Conservation (phyloP, 495 filamentous ascomycete species). For the Penicillium riverlandense region DNA sequence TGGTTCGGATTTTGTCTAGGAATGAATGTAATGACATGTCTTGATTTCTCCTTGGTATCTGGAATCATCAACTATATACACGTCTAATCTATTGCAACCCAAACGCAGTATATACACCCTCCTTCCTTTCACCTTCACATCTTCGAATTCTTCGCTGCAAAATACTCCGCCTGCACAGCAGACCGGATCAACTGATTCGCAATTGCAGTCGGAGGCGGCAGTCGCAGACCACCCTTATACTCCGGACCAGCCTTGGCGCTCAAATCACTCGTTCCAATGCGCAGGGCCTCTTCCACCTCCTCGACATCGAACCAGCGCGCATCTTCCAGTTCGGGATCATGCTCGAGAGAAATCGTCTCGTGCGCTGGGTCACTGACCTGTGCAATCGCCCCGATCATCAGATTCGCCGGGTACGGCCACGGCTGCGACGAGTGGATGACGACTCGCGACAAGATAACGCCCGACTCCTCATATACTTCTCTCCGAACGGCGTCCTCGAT, state of each 20-base stretch:
- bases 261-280: conserved; percentile 54
- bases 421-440: conserved; percentile 91
- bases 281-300: conserved; percentile 54
- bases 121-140: conserved; percentile 9
- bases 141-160: conserved; percentile 28
- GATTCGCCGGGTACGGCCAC: conserved; percentile 78
- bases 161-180: conserved; percentile 45
- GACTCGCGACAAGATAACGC: conserved; percentile 77
- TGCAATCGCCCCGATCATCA: conserved; percentile 92
- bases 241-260: conserved; percentile 54
- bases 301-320: conserved; percentile 74
- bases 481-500: conserved; percentile 92
- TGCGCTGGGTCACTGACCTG: conserved; percentile 69
- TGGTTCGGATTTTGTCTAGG: conserved; percentile 1
- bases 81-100: conserved; percentile 2
- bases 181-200: conserved; percentile 61
- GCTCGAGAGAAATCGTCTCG: conserved; percentile 72
- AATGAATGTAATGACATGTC: background rate
- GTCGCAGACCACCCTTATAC: conserved; percentile 62
- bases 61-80: background rate
- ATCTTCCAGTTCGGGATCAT: conserved; percentile 87
- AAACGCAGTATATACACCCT: too few species aligned
- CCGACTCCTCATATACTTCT: conserved; percentile 94
- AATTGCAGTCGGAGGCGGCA: conserved; percentile 73
- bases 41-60: conserved; percentile 2